Evolutionary conservation across 805 yeast species (phyloP), one percentile per base, ranked within the genome.

Genomic region (Candida andamanensis): DNA sequence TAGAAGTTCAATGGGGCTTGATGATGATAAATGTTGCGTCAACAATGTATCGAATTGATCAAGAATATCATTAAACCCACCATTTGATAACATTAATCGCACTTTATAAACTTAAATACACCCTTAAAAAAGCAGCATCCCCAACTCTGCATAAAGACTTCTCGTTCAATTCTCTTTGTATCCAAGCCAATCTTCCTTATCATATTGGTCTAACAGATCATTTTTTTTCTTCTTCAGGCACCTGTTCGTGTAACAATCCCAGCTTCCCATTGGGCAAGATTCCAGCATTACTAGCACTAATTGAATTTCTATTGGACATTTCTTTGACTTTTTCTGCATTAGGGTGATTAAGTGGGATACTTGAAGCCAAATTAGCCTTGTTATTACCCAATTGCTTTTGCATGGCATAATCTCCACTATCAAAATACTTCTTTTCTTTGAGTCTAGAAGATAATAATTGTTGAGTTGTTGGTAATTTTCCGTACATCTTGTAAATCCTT

Each of bases 361-460:
- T 56, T 9, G 60, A 63, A 14, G 56, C 51, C 5, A 60, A 60
- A 24, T 43, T 43, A 5, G 50, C 51, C 15, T 39, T 41, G 10
- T 25, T 28, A 15, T 25, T 30, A 12, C 43, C 69, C 19, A 58
- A 44, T 44, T 64, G 72, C 36, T 65, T 65, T 35, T 78, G 83
- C 72, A 87, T 73, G 8, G 95, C 95, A 56, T 87, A 87, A 58
- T 87, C 97, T 7, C 96, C 96, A 40, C 94, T 82, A 52, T 87
- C 97, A 50, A 87, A 89, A 57, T 83, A 87, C 63, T 86, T 89
- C 47, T 95, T 76, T 42, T 87, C 96, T 57, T 83, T 84, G 47
- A 85, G 63, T 52, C 82, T 85, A 40, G 80, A 75, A 31, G 81
- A 71, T 31, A 87, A 66, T 14, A 87, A 65, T 41, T 86, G 95